Conservation (phyloP, 2,329 filamentous ascomycete species). For the Claviceps pazoutovae region DNA sequence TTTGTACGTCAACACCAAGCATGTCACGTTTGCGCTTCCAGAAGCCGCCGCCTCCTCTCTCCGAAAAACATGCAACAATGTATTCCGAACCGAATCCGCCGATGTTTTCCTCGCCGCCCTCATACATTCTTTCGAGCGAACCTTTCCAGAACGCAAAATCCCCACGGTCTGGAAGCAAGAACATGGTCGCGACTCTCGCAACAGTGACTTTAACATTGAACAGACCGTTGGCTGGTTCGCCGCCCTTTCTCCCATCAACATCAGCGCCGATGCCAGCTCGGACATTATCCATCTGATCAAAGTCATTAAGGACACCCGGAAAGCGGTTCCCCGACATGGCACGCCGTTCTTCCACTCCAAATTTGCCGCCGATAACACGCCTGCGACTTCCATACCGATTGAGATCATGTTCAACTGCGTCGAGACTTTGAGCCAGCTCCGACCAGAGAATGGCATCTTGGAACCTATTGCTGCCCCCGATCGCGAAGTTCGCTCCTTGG, state of each 20-base stretch:
- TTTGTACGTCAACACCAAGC: slow-evolving; percentile 29
- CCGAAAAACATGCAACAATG: slow-evolving; percentile 27
- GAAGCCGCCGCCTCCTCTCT: slow-evolving; percentile 29
- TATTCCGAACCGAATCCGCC: slow-evolving; percentile 36
- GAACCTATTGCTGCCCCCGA: slow-evolving; percentile 30
- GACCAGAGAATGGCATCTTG: slow-evolving; percentile 33
- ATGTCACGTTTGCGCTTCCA: slow-evolving; percentile 28
- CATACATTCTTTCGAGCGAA: slow-evolving; percentile 39
- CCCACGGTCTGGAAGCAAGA: slow-evolving; percentile 43
- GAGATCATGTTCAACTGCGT: slow-evolving; percentile 46
- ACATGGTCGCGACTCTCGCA: slow-evolving; percentile 31
- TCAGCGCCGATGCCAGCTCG: slow-evolving; percentile 28
- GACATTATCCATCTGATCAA: slow-evolving; percentile 37
- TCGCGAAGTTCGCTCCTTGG: slow-evolving; percentile 21
- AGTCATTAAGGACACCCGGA: slow-evolving; percentile 38
- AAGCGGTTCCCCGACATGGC: slow-evolving; percentile 29
- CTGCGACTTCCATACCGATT: slow-evolving; percentile 30
- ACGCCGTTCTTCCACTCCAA: slow-evolving; percentile 35
- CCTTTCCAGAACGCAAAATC: slow-evolving; percentile 35
- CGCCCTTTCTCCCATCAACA: slow-evolving; percentile 36
- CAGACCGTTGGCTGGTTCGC: slow-evolving; percentile 49
- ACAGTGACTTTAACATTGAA: slow-evolving; percentile 34
- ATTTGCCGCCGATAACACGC: slow-evolving; percentile 22
- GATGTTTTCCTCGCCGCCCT: slow-evolving; percentile 42
- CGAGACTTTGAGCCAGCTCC: slow-evolving; percentile 34